A percentile compares a stretch with the other conserved stretches of the same genome.
Evolutionary conservation across 2,329 filamentous ascomycete species (phyloP).

Genomic region (Trichoderma sp.): DNA sequence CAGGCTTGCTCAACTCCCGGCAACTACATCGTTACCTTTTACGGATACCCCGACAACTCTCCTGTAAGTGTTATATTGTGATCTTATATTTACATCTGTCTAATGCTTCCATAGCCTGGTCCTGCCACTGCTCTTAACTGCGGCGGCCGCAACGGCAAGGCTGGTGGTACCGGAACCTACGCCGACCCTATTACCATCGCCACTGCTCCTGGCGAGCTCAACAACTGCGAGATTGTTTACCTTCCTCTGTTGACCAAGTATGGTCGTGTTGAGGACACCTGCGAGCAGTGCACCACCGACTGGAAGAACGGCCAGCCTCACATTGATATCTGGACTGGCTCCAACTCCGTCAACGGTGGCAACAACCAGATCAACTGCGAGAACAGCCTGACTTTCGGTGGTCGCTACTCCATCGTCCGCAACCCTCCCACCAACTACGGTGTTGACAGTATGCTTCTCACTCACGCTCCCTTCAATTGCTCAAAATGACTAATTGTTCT

Average conservation of each 20-base stretch:
- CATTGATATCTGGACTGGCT: conserved; percentile 26
- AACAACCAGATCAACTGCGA: conserved; percentile 26
- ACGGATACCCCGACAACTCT: conserved; percentile 25
- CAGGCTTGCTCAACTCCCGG: conserved; percentile 24
- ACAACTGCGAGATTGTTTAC: conserved; percentile 25
- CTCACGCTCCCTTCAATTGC: neutral
- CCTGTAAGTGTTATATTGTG: neutral
- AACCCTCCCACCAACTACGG: conserved; percentile 25
- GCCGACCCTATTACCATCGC: conserved; percentile 25
- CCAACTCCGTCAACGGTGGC: conserved; percentile 21
- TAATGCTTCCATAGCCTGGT: conserved; percentile 9
- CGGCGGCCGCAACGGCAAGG: conserved; percentile 21
- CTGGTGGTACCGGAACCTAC: conserved; percentile 24
- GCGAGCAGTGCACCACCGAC: conserved; percentile 22
- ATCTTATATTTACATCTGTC: neutral
- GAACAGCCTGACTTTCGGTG: conserved; percentile 23
- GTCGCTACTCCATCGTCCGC: conserved; percentile 25
- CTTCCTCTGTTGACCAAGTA: conserved; percentile 26
- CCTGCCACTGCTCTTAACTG: conserved; percentile 23
- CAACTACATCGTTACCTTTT: conserved; percentile 24
- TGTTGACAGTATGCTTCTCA: conserved; percentile 21
- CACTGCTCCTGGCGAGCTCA: conserved; percentile 24
- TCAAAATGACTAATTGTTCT: neutral
- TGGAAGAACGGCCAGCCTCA: conserved; percentile 22
- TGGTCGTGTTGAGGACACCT: conserved; percentile 23